Evolutionary conservation across 139 green algal genomes (phyloP).

Genomic region (Closterium sp.): DNA sequence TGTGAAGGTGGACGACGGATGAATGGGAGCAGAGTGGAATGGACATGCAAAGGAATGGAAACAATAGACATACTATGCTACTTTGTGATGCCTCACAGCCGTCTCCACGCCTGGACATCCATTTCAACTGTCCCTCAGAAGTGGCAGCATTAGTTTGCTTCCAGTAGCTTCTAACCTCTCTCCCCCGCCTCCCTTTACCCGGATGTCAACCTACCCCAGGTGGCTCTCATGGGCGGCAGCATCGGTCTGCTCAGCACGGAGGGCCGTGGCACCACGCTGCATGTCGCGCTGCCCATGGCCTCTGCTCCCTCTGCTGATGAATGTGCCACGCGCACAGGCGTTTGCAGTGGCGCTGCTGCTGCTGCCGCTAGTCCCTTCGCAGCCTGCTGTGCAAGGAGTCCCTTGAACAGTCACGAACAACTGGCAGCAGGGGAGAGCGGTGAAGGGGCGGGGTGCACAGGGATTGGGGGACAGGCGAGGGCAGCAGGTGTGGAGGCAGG

Average conservation of each 20-base stretch:
- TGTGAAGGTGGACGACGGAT: too few relatives aligned
- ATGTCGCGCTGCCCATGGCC: background rate
- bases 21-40: too few relatives aligned
- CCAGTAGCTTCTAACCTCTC: too few relatives aligned
- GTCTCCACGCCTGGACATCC: too few relatives aligned
- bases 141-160: too few relatives aligned
- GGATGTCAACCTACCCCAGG: too few relatives aligned
- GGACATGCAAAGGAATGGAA: too few relatives aligned
- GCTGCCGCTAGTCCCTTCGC: background rate
- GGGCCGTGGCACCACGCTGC: background rate
- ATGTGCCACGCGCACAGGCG: background rate
- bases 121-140: too few relatives aligned
- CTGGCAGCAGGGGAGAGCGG: background rate
- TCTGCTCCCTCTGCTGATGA: background rate
- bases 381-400: background rate
- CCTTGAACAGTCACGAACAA: background rate
- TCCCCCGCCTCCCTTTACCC: too few relatives aligned
- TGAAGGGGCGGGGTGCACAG: background rate
- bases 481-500: background rate
- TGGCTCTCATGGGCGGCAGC: background rate
- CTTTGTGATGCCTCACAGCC: too few relatives aligned
- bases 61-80: too few relatives aligned
- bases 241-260: background rate
- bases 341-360: background rate
- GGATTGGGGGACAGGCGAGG: background rate